Evolutionary conservation across 2,329 filamentous ascomycete genomes (phyloP).

Genomic region (Dactylellina drechsleri): DNA sequence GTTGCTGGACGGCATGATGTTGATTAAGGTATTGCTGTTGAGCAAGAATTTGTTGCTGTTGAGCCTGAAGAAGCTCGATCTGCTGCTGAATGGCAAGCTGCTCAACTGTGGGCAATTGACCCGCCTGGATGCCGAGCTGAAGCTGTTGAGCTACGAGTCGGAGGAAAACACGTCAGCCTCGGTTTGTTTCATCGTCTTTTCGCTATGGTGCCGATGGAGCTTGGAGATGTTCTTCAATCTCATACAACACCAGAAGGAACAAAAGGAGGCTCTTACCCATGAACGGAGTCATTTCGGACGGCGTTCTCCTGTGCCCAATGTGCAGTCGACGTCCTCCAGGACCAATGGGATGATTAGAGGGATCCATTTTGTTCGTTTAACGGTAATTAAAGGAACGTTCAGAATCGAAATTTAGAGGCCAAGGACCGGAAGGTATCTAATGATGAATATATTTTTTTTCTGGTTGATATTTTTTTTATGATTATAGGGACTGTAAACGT

Average conservation of each 20-base stretch:
- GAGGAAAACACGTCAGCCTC: conserved; percentile 28
- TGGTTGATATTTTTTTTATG: conserved; percentile 31
- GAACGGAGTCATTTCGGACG: conserved; percentile 94
- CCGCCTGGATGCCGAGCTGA: conserved; percentile 55
- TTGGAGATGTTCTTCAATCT: background rate
- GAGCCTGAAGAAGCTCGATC: conserved; percentile 95
- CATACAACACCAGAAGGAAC: conserved; percentile 48
- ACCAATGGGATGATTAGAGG: conserved; percentile 69
- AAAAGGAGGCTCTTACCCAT: conserved; percentile 81
- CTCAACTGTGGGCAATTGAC: conserved; percentile 75
- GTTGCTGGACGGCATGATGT: conserved; percentile 80
- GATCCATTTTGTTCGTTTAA: conserved; percentile 60
- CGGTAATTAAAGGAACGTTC: conserved; percentile 55
- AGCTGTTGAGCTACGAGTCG: conserved; percentile 48
- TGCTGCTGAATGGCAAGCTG: conserved; percentile 97
- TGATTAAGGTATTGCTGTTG: conserved; percentile 98
- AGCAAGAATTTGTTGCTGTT: conserved; percentile 96
- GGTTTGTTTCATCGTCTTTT: background rate
- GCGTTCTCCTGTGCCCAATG: conserved; percentile 96
- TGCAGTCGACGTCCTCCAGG: conserved; percentile 89
- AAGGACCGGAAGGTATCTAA: conserved; percentile 43
- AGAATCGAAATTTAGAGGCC: conserved; percentile 45
- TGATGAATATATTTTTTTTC: conserved; percentile 38
- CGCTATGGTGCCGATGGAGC: conserved; percentile 29
- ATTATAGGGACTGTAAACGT: conserved; percentile 49